phyloP scores from a whole-genome alignment of 1,139 yeast species.

The Zygosaccharomyces sapae region DNA sequence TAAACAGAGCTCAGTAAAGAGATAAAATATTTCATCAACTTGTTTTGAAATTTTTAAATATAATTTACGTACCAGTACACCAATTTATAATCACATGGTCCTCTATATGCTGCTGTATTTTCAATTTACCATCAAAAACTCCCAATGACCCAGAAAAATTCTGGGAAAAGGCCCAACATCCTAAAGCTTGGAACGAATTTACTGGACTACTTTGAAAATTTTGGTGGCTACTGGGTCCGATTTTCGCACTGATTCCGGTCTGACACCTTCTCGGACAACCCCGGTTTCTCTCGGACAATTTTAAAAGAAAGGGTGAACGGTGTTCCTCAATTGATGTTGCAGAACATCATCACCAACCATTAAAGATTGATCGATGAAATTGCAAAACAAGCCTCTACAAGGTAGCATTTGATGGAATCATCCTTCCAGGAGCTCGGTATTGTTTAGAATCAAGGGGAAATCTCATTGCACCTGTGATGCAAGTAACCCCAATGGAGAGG shows the following conservation, averaged over 20 bases:
- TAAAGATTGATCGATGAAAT: neutral
- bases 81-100: too few species aligned
- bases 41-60: too few species aligned
- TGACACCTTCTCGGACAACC: neutral
- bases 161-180: too few species aligned
- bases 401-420: slow-evolving; percentile 3
- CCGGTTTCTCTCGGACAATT: slow-evolving; percentile 1
- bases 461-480: neutral
- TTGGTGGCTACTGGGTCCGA: neutral
- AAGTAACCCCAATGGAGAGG: slow-evolving; percentile 6
- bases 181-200: too few species aligned
- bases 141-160: too few species aligned
- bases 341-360: neutral
- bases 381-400: slow-evolving; percentile 1
- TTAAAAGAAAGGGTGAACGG: slow-evolving; percentile 5
- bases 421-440: neutral
- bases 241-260: neutral
- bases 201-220: neutral
- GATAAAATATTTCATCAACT: too few species aligned
- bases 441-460: neutral
- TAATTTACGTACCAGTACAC: too few species aligned
- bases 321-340: slow-evolving; percentile 1
- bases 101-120: too few species aligned
- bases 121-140: too few species aligned
- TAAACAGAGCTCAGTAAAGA: too few species aligned